Evolutionary conservation across 2,329 filamentous ascomycete genomes (phyloP).

Genomic region (Xenoacremonium recifei): DNA sequence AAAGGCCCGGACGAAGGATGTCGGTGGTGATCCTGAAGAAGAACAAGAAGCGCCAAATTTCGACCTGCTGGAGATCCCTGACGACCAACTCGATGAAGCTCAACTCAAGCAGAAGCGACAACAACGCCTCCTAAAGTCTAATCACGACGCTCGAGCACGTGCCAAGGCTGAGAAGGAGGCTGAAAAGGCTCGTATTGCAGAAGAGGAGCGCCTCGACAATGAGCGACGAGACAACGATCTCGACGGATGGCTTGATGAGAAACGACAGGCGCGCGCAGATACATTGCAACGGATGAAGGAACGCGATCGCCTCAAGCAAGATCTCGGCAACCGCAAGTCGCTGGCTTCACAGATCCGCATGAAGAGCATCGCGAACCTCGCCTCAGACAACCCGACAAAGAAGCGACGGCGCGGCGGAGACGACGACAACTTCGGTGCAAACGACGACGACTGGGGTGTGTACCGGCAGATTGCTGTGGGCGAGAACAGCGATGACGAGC

Average conservation of each 20-base stretch:
- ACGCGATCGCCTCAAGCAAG: slow-evolving; percentile 86
- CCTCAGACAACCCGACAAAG: slow-evolving; percentile 80
- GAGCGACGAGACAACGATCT: slow-evolving; percentile 82
- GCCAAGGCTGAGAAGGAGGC: slow-evolving; percentile 95
- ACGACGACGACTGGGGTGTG: slow-evolving; percentile 97
- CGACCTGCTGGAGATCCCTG: slow-evolving; percentile 81
- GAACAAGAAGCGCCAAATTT: slow-evolving; percentile 83
- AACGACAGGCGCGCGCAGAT: slow-evolving; percentile 68
- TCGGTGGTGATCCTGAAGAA: slow-evolving; percentile 78
- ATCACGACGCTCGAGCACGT: slow-evolving; percentile 87
- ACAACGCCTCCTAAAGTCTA: slow-evolving; percentile 89
- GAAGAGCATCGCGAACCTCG: slow-evolving; percentile 96
- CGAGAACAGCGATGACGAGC: slow-evolving; percentile 79
- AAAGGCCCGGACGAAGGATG: slow-evolving; percentile 87
- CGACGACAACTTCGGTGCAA: slow-evolving; percentile 94
- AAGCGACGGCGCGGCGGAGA: slow-evolving; percentile 85
- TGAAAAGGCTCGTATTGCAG: slow-evolving; percentile 79
- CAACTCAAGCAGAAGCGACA: slow-evolving; percentile 89
- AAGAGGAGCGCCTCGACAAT: slow-evolving; percentile 79
- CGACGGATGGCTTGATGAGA: slow-evolving; percentile 82
- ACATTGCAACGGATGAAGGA: slow-evolving; percentile 86
- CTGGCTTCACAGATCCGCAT: slow-evolving; percentile 95
- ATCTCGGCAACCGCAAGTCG: slow-evolving; percentile 94
- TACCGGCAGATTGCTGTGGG: slow-evolving; percentile 91
- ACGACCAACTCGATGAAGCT: slow-evolving; percentile 91